Evolutionary conservation across 805 yeast species (phyloP), one percentile per base, ranked within the genome.

Genomic region (Hanseniaspora valbyensis): DNA sequence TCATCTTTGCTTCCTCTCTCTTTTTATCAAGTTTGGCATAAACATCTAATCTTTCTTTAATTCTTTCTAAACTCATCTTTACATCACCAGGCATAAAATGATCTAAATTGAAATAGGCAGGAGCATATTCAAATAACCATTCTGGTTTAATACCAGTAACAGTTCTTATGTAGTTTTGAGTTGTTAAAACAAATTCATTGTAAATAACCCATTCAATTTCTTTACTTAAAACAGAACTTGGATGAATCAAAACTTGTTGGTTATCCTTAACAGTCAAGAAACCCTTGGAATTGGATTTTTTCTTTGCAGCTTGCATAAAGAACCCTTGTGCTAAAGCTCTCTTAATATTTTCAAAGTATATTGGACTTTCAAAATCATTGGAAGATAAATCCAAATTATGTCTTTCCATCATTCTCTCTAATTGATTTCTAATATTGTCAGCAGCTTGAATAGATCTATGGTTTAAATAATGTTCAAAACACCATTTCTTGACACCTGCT

Each of bases 291-390:
- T 86, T 80, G n/a, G 83, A 76, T 69, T 78, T 79, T 71, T 85
- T 86, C 69, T 89, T 92, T 30, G 96, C 97, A 50, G 85, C 95
- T 70, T 92, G 98, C 97, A 92, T 89, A 71, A 92, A 92, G 66
- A 88, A 89, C 1, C 98, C 98, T n/a, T 86, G 76, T 3, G 86
- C 75, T 53, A 92, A 67, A 0, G 97, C 95, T 64, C 83, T 84
- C 52, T 95, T 75, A 56, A 92, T 80, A 59, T 86, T 83, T 58
- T 76, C 80, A 65, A 80, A 81, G 67, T 85, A 88, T 46, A 76
- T 77, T 55, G 73, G 71, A 59, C 79, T 81, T 25, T 77, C 83
- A 54, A 67, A 75, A 37, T 83, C 80, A 2, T 87, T 81, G 43
- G 87, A 76, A 53, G 75, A 72, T 50, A 92, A 67, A 52, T 80